Evolutionary conservation across 1,284 basidiomycete species (phyloP).

Genomic region (Cystobasidium slooffiae): DNA sequence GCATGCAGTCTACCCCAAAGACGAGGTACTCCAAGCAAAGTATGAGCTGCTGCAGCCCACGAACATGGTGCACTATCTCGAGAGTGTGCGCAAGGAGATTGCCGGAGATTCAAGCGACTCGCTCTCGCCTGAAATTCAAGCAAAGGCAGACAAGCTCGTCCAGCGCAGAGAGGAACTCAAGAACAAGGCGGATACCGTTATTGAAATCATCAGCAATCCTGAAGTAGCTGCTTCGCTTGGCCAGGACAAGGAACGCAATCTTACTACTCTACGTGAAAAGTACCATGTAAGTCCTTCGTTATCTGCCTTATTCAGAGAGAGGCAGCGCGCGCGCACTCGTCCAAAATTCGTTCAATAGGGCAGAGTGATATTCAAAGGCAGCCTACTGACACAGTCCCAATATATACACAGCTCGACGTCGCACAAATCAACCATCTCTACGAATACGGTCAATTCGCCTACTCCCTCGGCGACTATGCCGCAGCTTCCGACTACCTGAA

Average conservation of each 20-base stretch:
- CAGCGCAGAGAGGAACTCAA: conserved; percentile 75
- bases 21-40: conserved; percentile 80
- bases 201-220: conserved; percentile 95
- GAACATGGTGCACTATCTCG: conserved; percentile 87
- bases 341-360: conserved; percentile 26
- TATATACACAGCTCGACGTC: conserved; percentile 71
- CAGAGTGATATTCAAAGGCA: background rate
- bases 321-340: background rate
- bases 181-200: conserved; percentile 85
- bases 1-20: conserved; percentile 70
- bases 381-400: background rate
- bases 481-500: conserved; percentile 97
- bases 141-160: conserved; percentile 73
- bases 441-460: conserved; percentile 98
- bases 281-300: conserved; percentile 70
- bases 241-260: conserved; percentile 95
- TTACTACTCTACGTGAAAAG: conserved; percentile 90
- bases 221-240: conserved; percentile 86
- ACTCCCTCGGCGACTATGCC: conserved; percentile 93
- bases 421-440: conserved; percentile 96
- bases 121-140: background rate
- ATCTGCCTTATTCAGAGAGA: background rate
- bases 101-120: conserved; percentile 26
- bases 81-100: conserved; percentile 51
- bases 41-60: conserved; percentile 97